phyloP scores from a whole-genome alignment of 345 rosid genomes.

The Rhodamnia rubescens region DNA sequence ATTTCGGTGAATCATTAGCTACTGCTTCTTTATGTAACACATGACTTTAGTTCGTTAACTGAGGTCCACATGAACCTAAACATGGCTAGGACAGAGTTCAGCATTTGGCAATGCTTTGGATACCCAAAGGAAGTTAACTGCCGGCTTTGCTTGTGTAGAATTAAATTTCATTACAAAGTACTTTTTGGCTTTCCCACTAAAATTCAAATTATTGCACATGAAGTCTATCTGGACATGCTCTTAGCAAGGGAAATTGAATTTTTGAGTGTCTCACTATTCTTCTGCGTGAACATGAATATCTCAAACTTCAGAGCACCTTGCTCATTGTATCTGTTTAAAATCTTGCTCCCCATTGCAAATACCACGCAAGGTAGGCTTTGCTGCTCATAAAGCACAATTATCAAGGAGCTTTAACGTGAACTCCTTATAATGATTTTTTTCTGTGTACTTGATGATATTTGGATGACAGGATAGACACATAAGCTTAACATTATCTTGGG shows the following conservation, averaged over 20 bases:
- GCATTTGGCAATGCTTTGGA: not conserved
- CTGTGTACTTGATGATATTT: not conserved
- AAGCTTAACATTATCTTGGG: not conserved
- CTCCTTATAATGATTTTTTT: not conserved
- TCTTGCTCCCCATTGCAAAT: not conserved
- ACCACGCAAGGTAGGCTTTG: not conserved
- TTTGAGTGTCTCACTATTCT: not conserved
- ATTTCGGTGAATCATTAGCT: not conserved
- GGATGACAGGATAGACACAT: not conserved
- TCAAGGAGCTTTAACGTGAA: not conserved
- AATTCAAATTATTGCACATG: too few relatives aligned
- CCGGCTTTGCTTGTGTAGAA: not conserved
- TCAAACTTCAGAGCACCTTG: not conserved
- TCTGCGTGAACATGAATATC: not conserved
- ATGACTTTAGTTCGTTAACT: not conserved
- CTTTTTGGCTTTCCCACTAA: not conserved
- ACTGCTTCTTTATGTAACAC: not conserved
- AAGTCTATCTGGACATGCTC: not conserved
- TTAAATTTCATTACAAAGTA: not conserved
- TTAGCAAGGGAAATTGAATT: not conserved
- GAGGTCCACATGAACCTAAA: not conserved
- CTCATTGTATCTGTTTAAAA: not conserved
- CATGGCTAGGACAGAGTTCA: not conserved
- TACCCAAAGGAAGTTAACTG: not conserved
- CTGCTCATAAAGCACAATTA: not conserved